Base-by-base conservation (phyloP, 1,139 yeast genomes). In the Scheffersomyces cryptocercus region DNA sequence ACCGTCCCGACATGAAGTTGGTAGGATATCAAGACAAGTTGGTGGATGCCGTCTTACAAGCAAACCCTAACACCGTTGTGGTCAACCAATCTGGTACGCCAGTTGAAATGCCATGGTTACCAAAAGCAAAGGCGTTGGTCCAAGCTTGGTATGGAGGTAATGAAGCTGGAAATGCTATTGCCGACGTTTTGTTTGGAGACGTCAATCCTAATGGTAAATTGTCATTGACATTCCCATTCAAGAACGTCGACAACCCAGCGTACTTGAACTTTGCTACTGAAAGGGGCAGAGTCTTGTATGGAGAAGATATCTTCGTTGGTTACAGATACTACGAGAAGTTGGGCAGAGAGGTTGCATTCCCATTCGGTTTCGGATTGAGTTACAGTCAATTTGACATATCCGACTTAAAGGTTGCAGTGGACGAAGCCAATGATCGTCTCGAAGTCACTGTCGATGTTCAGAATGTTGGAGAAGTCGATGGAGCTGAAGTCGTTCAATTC, bases 401-500 rank as follows among this genome's bases (percentile, higher is more conserved):
- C 2, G 37, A 52, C 31, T 46, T 55, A 36, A 40, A 46, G 9
- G 50, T 53, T 28, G 33, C 40, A 13, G 8, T 39, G 16, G 40
- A 45, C 36, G 47, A 39, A 5, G 47, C 39, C 5, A 47, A 40
- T 6, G 48, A 65, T 28, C 37, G 39, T 5, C 13, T 13, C 2
- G 13, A 13, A 13, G 56, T 70, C 3, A 46, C 69, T 3, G 73
- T 75, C 20, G 61, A 62, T 36, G 77, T 77, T 35, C 63, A 61
- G 38, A 77, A 78, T 54, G 60, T 68, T 16, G 81, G 81, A 10
- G 51, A 54, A 8, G 44, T 59, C 13, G 64, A 56, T 12, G 82
- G 82, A 29, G 61, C 67, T 20, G 81, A 77, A 51, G 73, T 68
- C 32, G 73, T 73, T 9, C 83, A 78, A 56, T 57, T 75, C 20